Conservation (phyloP, 1,284 basidiomycete species). For the Malassezia caprae region DNA sequence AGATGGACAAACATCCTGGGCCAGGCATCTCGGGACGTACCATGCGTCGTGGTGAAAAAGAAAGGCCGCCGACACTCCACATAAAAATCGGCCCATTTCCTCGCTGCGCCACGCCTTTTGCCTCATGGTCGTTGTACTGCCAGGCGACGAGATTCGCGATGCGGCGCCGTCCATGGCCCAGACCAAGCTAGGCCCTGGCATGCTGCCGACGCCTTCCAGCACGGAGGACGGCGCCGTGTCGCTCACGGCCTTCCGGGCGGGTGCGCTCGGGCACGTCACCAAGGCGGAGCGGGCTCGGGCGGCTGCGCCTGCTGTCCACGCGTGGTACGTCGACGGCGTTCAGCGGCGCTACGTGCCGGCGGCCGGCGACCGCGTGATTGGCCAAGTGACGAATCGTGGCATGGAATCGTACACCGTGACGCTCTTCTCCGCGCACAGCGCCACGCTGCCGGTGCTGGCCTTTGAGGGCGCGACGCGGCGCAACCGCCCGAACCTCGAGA, state of each 20-base stretch:
- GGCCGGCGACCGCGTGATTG: conserved; percentile 32
- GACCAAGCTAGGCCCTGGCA: conserved; percentile 31
- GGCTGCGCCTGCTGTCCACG: conserved; percentile 3
- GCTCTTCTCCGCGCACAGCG: conserved; percentile 29
- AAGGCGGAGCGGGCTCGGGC: background rate
- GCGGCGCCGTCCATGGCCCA: conserved; percentile 8
- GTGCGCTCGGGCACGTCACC: conserved; percentile 23
- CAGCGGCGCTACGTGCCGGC: conserved; percentile 29
- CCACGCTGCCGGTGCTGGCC: conserved; percentile 35
- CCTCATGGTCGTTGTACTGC: conserved; percentile 30
- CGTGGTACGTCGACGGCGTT: conserved; percentile 28
- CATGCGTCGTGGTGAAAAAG: background rate
- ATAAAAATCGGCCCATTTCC: background rate
- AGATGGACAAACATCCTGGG: conserved; percentile 5
- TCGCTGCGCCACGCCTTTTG: background rate
- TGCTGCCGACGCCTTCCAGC: conserved; percentile 18
- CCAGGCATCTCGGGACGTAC: background rate
- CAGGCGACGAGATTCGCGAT: conserved; percentile 27
- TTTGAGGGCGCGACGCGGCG: conserved; percentile 47
- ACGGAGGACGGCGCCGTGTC: background rate
- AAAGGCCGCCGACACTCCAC: background rate
- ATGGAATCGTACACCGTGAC: conserved; percentile 37
- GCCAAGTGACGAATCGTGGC: conserved; percentile 36
- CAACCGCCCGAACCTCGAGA: conserved; percentile 39
- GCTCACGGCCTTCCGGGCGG: conserved; percentile 24